Percentiles rank a stretch among this genome's conserved stretches.
phyloP scores from a whole-genome alignment of 169 alveolate genomes.

The Plasmodium knowlesi region DNA sequence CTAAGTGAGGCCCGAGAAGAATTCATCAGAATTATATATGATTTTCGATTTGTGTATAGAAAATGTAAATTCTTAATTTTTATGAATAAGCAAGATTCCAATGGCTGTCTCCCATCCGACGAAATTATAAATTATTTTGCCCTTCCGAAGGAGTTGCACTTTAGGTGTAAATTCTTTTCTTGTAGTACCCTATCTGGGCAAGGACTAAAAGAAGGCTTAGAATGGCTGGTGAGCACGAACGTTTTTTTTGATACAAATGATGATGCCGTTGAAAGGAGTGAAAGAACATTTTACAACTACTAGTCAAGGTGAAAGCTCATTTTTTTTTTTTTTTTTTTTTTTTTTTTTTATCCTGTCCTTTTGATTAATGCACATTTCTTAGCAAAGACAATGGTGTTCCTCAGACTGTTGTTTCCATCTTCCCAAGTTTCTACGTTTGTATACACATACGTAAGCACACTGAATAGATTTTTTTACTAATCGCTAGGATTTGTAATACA shows the following conservation, averaged over 20 bases:
- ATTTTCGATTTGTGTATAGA: slow-evolving; percentile 67
- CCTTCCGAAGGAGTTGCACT: slow-evolving; percentile 59
- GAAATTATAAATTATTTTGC: slow-evolving; percentile 71
- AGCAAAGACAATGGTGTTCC: neutral
- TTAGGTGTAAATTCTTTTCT: slow-evolving; percentile 50
- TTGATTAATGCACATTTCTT: neutral
- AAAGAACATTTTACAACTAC: slow-evolving; percentile 4
- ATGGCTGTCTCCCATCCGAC: slow-evolving; percentile 46
- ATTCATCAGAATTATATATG: slow-evolving; percentile 70
- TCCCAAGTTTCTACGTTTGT: neutral
- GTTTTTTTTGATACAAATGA: slow-evolving; percentile 9
- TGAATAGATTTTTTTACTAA: too few species aligned
- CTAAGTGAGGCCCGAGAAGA: slow-evolving; percentile 73
- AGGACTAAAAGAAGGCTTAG: slow-evolving; percentile 73
- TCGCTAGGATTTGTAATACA: neutral
- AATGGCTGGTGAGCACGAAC: slow-evolving; percentile 43
- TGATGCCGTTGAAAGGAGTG: neutral
- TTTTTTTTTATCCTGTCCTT: neutral
- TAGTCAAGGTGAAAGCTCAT: neutral
- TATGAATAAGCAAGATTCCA: slow-evolving; percentile 73
- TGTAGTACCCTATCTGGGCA: slow-evolving; percentile 72
- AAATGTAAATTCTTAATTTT: slow-evolving; percentile 74
- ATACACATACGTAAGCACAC: neutral
- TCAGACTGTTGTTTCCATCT: neutral
- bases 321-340: neutral